phyloP scores from a whole-genome alignment of 1,139 yeast genomes.

The Saccharomyces hybrid region DNA sequence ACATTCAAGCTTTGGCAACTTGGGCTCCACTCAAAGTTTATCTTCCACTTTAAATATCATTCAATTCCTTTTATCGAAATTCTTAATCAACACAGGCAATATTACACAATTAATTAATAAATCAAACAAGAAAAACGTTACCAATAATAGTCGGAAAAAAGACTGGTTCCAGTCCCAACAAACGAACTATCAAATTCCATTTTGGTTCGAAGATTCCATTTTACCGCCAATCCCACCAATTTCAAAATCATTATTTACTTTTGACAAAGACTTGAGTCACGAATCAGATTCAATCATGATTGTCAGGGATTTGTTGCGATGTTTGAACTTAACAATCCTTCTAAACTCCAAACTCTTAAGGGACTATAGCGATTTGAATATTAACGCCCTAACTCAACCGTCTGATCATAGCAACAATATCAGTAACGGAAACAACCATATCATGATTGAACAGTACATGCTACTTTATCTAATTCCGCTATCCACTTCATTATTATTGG shows the following conservation, averaged over 20 bases:
- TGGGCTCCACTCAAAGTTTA: constrained; percentile 27
- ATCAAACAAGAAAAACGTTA: neutral
- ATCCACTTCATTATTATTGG: constrained; percentile 28
- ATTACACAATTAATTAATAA: constrained; percentile 1
- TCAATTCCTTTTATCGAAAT: constrained; percentile 20
- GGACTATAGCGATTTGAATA: constrained; percentile 11
- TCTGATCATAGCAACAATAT: neutral
- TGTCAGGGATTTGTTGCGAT: constrained; percentile 10
- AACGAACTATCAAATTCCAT: constrained; percentile 16
- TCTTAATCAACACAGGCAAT: constrained; percentile 15
- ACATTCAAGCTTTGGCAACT: constrained; percentile 16
- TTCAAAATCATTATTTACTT: constrained; percentile 33
- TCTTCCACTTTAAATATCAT: constrained; percentile 28
- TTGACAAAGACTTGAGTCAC: constrained; percentile 21
- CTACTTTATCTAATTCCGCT: constrained; percentile 30
- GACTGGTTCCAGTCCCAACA: neutral
- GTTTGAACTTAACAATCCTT: constrained; percentile 17
- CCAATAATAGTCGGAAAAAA: neutral
- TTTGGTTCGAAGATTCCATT: constrained; percentile 23
- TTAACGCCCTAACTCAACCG: neutral
- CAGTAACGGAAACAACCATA: neutral
- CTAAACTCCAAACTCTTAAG: neutral
- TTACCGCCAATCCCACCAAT: constrained; percentile 34
- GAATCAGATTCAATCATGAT: constrained; percentile 4
- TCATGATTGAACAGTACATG: constrained; percentile 16